A percentile compares a stretch with the other conserved stretches of the same genome.
Evolutionary conservation across 2,329 filamentous ascomycete species (phyloP).

Genomic region (Kalaharituber pfeilii): DNA sequence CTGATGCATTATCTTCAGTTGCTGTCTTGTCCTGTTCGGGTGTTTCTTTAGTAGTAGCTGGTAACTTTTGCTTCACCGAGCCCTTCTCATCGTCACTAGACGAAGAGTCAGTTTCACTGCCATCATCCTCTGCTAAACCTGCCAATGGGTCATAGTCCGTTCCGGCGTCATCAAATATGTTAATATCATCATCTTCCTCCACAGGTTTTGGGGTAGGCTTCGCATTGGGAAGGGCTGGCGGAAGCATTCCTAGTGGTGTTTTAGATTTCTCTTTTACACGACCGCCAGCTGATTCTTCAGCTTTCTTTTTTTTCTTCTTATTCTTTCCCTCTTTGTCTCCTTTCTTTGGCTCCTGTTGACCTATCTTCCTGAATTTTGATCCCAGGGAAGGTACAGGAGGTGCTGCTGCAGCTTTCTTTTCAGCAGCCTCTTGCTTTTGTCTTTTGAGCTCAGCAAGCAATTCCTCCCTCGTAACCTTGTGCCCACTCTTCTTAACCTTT

Average conservation of each 20-base stretch:
- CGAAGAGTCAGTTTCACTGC: constrained; percentile 26
- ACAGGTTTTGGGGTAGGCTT: constrained; percentile 27
- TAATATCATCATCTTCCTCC: constrained; percentile 39
- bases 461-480: constrained; percentile 46
- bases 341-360: constrained; percentile 25
- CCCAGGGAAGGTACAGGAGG: constrained; percentile 35
- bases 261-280: constrained; percentile 27
- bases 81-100: constrained; percentile 29
- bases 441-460: constrained; percentile 51
- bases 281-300: constrained; percentile 25
- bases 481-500: constrained; percentile 41
- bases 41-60: constrained; percentile 1
- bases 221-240: constrained; percentile 13
- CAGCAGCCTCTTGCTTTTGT: constrained; percentile 35
- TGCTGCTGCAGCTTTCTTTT: constrained; percentile 31
- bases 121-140: constrained; percentile 32
- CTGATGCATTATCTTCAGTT: not conserved
- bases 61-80: constrained; percentile 15
- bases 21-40: not conserved
- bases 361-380: constrained; percentile 48
- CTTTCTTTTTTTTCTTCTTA: constrained; percentile 43
- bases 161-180: constrained; percentile 49
- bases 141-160: constrained; percentile 52
- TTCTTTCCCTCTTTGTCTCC: constrained; percentile 38
- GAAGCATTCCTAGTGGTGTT: constrained; percentile 19